Evolutionary conservation across 768 basidiomycete species (phyloP), one percentile per base, ranked within the genome.

Genomic region (Boletellus sp.): DNA sequence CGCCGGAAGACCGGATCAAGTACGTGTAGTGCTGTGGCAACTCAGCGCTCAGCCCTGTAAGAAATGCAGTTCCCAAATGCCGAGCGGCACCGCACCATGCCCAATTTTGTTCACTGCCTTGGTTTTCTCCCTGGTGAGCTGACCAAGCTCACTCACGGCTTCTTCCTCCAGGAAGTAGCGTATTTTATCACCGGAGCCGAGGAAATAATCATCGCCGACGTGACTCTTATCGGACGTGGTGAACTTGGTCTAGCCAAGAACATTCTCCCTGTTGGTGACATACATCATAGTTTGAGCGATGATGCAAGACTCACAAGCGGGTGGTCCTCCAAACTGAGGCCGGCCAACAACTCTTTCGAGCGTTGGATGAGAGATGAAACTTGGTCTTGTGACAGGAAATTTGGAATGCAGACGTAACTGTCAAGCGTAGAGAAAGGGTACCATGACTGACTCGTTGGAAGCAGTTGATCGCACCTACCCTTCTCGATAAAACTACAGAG

Each of bases 51-150:
- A 16, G 28, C 36, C 12, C 0, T 10, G 38, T 51, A 16, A 33
- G 36, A n/a, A 32, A 35, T 34, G 16, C 2, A 24, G 12, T 3
- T 7, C 31, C 16, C 19, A 35, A 19, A 4, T 41, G 6, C 3
- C n/a, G 24, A 20, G 5, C 16, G 45, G 32, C 13, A 32, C 52
- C 58, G 34, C 58, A 89, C 90, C 91, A 64, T 93, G 90, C 2
- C 91, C 88, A 53, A 94, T 93, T 79, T 99, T 99, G 71, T 99
- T 99, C 23, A 98, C 88, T 1, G 91, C 83, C 59, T 79, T 81
- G 40, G 83, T 73, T 65, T 90, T 90, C 48, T 81, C 78, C 49
- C 81, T 73, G 1, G 76, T 78, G 65, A 99, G 77, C 58, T 83
- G 84, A 3, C 91, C 87, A 28, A 79, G 66, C 22, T 70, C 58